Percentiles rank a stretch among this genome's conserved stretches.
Evolutionary conservation across 2,329 filamentous ascomycete species (phyloP).

Genomic region (Hymenoscyphus fructigenus): DNA sequence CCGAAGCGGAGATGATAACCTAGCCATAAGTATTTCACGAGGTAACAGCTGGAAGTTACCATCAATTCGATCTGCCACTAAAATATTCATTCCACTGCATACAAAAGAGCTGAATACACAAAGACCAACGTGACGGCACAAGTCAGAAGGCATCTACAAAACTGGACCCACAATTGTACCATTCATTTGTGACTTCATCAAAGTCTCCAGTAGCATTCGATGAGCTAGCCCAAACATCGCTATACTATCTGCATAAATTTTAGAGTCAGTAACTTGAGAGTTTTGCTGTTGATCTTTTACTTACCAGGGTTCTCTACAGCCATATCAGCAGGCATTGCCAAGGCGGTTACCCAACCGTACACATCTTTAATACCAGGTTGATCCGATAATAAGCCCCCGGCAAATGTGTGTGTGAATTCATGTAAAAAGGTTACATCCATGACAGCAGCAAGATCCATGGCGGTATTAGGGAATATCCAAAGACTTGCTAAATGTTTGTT

Average conservation of each 20-base stretch:
- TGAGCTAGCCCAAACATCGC: background rate
- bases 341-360: background rate
- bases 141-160: background rate
- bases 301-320: background rate
- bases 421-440: conserved; percentile 3
- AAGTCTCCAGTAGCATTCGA: background rate
- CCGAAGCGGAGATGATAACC: too few species aligned
- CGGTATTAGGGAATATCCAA: background rate
- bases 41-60: too few species aligned
- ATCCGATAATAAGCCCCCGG: background rate
- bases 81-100: too few species aligned
- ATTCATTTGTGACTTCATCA: background rate
- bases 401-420: background rate
- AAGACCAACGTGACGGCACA: too few species aligned
- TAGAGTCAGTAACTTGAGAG: background rate
- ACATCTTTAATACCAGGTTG: background rate
- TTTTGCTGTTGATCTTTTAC: background rate
- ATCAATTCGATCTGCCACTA: too few species aligned
- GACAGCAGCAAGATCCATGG: conserved; percentile 4
- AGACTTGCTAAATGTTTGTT: background rate
- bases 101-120: background rate
- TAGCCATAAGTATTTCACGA: too few species aligned
- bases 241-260: background rate
- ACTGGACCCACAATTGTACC: background rate
- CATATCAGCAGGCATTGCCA: background rate